phyloP scores from a whole-genome alignment of 768 basidiomycete genomes.

The Cantharellus cinnabarinus region DNA sequence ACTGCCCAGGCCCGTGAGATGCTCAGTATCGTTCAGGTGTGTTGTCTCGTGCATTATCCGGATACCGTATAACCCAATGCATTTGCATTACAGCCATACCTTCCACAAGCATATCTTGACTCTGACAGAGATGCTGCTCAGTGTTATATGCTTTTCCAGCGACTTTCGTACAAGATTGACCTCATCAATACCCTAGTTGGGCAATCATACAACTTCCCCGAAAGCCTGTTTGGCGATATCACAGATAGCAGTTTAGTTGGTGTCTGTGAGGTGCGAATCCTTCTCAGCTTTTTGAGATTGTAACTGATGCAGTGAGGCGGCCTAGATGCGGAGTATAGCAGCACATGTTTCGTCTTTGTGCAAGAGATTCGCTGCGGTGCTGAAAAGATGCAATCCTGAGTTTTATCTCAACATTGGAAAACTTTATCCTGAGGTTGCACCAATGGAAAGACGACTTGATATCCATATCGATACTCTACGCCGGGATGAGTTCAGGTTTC shows the following conservation, averaged over 20 bases:
- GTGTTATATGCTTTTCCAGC: slow-evolving; percentile 83
- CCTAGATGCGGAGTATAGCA: slow-evolving; percentile 65
- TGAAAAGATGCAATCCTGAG: slow-evolving; percentile 62
- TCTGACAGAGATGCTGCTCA: slow-evolving; percentile 74
- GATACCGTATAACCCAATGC: background rate
- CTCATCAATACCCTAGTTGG: slow-evolving; percentile 68
- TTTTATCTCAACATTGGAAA: slow-evolving; percentile 74
- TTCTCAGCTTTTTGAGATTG: background rate
- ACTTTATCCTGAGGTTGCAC: slow-evolving; percentile 62
- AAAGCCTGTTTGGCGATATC: slow-evolving; percentile 60
- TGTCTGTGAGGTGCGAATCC: slow-evolving; percentile 62
- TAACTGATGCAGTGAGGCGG: background rate
- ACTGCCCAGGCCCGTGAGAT: slow-evolving; percentile 66
- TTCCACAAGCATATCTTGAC: slow-evolving; percentile 79
- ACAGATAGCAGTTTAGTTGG: slow-evolving; percentile 69
- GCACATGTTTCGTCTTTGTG: slow-evolving; percentile 64
- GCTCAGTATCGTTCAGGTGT: slow-evolving; percentile 63
- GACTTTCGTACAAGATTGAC: slow-evolving; percentile 70
- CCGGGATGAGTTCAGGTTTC: slow-evolving; percentile 78
- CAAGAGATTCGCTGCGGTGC: slow-evolving; percentile 72
- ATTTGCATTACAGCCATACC: slow-evolving; percentile 41
- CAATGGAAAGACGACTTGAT: slow-evolving; percentile 81
- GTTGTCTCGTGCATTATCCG: background rate
- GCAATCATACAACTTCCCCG: slow-evolving; percentile 65
- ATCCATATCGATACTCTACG: slow-evolving; percentile 72